These are phyloP conservation scores for Globisporangium yorkense DNA, from an alignment of 352 stramenopile species.

Conservation along the genomic window DNA sequence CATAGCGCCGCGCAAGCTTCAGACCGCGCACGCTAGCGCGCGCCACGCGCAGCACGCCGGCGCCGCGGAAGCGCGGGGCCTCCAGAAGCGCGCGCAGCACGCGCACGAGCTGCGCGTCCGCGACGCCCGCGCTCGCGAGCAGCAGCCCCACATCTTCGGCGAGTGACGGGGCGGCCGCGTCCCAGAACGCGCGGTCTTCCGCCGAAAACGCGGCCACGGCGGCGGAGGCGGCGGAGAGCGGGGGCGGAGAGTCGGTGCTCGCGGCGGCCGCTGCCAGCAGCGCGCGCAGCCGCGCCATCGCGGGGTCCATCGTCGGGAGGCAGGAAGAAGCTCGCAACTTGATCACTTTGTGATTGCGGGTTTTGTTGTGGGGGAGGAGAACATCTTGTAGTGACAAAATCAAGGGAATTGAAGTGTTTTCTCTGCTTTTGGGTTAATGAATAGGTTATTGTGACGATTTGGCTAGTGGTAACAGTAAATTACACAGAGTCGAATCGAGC, in stretches of 20 bases:
- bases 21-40: conserved; percentile 54
- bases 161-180: conserved; percentile 22
- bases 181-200: conserved; percentile 55
- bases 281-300: conserved; percentile 31
- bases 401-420: no score
- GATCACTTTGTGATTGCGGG: not conserved
- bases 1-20: conserved; percentile 76
- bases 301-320: conserved; percentile 24
- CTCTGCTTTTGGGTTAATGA: no score
- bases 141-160: conserved; percentile 51
- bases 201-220: conserved; percentile 13
- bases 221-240: conserved; percentile 8
- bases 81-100: conserved; percentile 31
- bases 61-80: conserved; percentile 26
- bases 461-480: no score
- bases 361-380: not conserved
- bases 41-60: conserved; percentile 47
- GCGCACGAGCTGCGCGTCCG: conserved; percentile 23
- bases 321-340: not conserved
- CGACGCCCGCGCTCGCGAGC: conserved; percentile 46
- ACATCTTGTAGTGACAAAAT: no score
- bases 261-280: conserved; percentile 35
- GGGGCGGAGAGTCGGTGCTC: conserved; percentile 7
- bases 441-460: no score
- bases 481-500: no score